A percentile compares a stretch with the other conserved stretches of the same genome.
phyloP scores from a whole-genome alignment of 73 alveolate genomes.

The Durusdinium trenchii region DNA sequence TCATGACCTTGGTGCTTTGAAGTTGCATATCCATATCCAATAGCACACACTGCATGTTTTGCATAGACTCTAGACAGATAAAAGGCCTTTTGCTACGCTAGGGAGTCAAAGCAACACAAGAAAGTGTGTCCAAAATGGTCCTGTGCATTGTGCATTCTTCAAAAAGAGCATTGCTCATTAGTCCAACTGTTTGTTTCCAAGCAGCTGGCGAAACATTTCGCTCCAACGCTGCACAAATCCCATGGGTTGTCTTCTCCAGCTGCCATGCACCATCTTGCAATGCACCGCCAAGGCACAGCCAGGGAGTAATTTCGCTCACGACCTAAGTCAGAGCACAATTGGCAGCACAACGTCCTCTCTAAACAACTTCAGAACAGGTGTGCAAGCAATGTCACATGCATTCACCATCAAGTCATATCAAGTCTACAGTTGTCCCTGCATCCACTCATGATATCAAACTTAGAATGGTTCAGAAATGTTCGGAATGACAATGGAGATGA shows the following conservation, averaged over 20 bases:
- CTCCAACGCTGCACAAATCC: conserved; percentile 60
- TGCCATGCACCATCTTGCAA: neutral
- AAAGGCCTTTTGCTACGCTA: too few relatives aligned
- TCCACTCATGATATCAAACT: too few relatives aligned
- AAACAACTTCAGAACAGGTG: neutral
- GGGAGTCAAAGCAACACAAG: too few relatives aligned
- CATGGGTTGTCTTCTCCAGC: conserved; percentile 10
- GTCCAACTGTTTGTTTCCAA: neutral
- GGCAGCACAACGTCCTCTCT: neutral
- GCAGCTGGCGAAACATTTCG: conserved; percentile 51
- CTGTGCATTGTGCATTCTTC: too few relatives aligned
- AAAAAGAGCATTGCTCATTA: too few relatives aligned
- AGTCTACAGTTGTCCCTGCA: too few relatives aligned
- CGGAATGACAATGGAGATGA: too few relatives aligned
- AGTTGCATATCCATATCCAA: neutral
- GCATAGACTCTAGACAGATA: neutral
- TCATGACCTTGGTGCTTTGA: too few relatives aligned
- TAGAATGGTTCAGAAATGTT: too few relatives aligned
- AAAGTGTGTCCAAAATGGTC: too few relatives aligned
- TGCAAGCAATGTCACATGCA: neutral
- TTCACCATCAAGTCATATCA: too few relatives aligned
- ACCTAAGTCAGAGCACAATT: neutral
- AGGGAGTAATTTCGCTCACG: conserved; percentile 53
- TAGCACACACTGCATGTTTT: neutral
- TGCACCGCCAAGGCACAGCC: conserved; percentile 81